Percentiles rank a stretch among this genome's conserved stretches.
phyloP scores from a whole-genome alignment of 2,329 filamentous ascomycete species.

The Hypoxylon sp. region DNA sequence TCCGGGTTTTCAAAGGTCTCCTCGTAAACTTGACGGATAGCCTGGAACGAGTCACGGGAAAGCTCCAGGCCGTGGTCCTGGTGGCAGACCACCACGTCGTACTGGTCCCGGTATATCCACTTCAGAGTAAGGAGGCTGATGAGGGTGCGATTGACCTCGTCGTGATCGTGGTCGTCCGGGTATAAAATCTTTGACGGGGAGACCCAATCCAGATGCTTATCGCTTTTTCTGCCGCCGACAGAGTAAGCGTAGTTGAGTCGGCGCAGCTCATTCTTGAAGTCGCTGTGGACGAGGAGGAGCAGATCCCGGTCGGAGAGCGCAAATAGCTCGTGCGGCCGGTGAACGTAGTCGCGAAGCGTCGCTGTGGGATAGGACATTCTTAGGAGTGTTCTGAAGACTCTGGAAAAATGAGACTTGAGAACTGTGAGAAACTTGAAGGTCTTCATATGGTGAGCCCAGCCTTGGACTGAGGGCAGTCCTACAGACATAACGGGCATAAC shows the following conservation, averaged over 20 bases:
- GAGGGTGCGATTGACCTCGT: constrained; percentile 56
- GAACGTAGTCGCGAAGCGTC: neutral
- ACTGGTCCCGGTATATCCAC: constrained; percentile 53
- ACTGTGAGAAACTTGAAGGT: neutral
- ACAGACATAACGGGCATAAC: no score
- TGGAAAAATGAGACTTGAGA: neutral
- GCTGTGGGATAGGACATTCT: neutral
- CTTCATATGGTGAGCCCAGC: neutral
- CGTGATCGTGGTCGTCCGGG: constrained; percentile 45
- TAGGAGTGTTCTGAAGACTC: neutral
- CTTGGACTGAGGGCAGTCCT: neutral
- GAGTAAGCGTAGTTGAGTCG: constrained; percentile 49
- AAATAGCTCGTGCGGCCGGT: constrained; percentile 23
- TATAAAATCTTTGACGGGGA: constrained; percentile 50
- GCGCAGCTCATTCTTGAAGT: constrained; percentile 48
- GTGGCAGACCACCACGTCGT: constrained; percentile 48
- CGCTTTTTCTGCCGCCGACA: constrained; percentile 33
- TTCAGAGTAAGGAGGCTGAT: constrained; percentile 52
- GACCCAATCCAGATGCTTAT: constrained; percentile 19
- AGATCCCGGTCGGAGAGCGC: constrained; percentile 41
- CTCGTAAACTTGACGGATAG: constrained; percentile 45
- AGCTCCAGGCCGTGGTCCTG: constrained; percentile 46
- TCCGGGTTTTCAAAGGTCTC: constrained; percentile 30
- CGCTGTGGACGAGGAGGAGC: constrained; percentile 43
- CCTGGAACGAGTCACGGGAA: constrained; percentile 47